Evolutionary conservation across 2,329 filamentous ascomycete genomes (phyloP).

Genomic region (Zymoseptoria crescenta): DNA sequence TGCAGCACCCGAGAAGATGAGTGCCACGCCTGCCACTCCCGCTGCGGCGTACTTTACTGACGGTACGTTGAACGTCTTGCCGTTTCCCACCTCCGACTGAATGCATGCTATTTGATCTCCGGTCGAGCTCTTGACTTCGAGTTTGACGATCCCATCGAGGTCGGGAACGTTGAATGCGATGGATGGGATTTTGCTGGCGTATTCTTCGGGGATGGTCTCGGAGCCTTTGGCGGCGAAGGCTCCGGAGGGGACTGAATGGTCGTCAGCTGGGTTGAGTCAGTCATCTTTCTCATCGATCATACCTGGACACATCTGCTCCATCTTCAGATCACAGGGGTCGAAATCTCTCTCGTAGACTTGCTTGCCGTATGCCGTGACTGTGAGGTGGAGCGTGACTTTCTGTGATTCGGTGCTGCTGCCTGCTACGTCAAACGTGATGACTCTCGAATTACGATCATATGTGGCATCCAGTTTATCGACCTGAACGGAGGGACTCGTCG

Average conservation of each 20-base stretch:
- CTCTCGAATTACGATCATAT: slow-evolving; percentile 68
- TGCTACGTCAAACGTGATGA: slow-evolving; percentile 71
- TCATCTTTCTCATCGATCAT: slow-evolving; percentile 28
- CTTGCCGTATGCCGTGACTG: slow-evolving; percentile 76
- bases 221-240: slow-evolving; percentile 64
- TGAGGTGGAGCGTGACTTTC: slow-evolving; percentile 70
- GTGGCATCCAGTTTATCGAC: slow-evolving; percentile 68
- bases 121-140: slow-evolving; percentile 63
- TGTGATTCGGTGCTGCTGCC: slow-evolving; percentile 66
- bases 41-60: slow-evolving; percentile 78
- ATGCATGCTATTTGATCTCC: slow-evolving; percentile 70
- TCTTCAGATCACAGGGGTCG: slow-evolving; percentile 65
- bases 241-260: slow-evolving; percentile 58
- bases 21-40: slow-evolving; percentile 75
- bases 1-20: slow-evolving; percentile 64
- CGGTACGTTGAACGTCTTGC: slow-evolving; percentile 67
- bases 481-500: slow-evolving; percentile 51
- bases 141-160: slow-evolving; percentile 73
- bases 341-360: slow-evolving; percentile 72
- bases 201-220: slow-evolving; percentile 63
- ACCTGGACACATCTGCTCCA: slow-evolving; percentile 75
- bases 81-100: slow-evolving; percentile 72
- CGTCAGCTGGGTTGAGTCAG: slow-evolving; percentile 13
- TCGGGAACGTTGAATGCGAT: slow-evolving; percentile 91
- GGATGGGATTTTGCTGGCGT: slow-evolving; percentile 66